phyloP scores from a whole-genome alignment of 768 basidiomycete species.

The Kwoniella sp. region DNA sequence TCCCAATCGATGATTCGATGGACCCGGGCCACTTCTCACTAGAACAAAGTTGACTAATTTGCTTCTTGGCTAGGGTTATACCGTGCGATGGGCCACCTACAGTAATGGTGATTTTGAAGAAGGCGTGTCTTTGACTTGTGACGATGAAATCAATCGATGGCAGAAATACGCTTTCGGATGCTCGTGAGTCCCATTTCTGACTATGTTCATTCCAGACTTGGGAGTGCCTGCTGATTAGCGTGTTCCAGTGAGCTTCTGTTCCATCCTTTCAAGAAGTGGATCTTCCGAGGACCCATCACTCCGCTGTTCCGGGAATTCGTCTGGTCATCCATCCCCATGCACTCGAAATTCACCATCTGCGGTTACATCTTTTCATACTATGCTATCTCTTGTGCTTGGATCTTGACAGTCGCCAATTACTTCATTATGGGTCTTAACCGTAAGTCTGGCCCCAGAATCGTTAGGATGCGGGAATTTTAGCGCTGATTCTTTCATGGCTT shows the following conservation, averaged over 20 bases:
- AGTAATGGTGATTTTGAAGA: constrained; percentile 84
- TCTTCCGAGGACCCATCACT: constrained; percentile 76
- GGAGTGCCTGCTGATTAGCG: constrained; percentile 11
- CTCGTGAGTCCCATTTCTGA: constrained; percentile 42
- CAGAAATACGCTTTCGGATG: constrained; percentile 64
- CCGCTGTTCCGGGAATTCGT: constrained; percentile 54
- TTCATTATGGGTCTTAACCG: constrained; percentile 64
- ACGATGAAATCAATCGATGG: constrained; percentile 90
- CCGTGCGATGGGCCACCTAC: constrained; percentile 69
- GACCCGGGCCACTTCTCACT: background rate
- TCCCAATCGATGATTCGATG: background rate
- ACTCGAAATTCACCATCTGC: constrained; percentile 63
- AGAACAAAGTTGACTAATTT: background rate
- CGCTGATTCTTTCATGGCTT: constrained; percentile 1
- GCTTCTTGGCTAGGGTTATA: constrained; percentile 38
- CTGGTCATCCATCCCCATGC: constrained; percentile 60
- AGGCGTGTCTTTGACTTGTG: constrained; percentile 83
- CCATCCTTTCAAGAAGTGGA: constrained; percentile 79
- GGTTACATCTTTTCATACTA: constrained; percentile 61
- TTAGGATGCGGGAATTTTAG: background rate
- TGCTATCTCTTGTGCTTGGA: constrained; percentile 64
- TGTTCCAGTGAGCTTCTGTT: constrained; percentile 65
- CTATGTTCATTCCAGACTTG: background rate
- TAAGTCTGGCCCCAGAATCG: constrained; percentile 21
- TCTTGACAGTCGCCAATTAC: constrained; percentile 71